These are phyloP conservation scores for Kwoniella mangroviensis DNA, from an alignment of 768 basidiomycete species.

Conservation along the genomic window DNA sequence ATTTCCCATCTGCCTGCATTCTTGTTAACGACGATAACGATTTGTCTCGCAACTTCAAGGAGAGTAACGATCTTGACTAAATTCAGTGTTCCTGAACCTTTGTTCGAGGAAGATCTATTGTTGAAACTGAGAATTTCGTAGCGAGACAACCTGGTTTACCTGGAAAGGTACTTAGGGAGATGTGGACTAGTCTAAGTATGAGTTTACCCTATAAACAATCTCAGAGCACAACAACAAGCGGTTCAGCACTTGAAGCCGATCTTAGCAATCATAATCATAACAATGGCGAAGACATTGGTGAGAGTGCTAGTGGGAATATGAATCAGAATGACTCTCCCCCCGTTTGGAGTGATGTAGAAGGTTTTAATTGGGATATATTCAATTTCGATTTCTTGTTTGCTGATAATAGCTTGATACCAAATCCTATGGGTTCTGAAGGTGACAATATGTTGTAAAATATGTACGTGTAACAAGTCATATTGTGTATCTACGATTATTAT, in stretches of 20 bases:
- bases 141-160: slow-evolving; percentile 5
- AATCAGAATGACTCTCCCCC: background rate
- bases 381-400: slow-evolving; percentile 6
- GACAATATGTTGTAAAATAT: background rate
- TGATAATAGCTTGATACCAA: background rate
- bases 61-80: background rate
- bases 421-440: background rate
- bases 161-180: background rate
- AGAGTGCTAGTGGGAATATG: background rate
- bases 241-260: background rate
- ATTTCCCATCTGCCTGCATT: background rate
- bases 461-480: too few relatives aligned
- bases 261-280: background rate
- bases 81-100: background rate
- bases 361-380: slow-evolving; percentile 4
- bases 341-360: background rate
- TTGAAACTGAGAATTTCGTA: background rate
- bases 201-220: background rate
- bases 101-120: background rate
- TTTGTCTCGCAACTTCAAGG: background rate
- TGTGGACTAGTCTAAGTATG: slow-evolving; percentile 1
- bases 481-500: too few relatives aligned
- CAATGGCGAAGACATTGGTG: background rate
- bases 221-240: background rate
- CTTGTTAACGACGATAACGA: background rate